Conservation (phyloP, 2,329 filamentous ascomycete genomes). For the Stagonosporopsis rhizophila region DNA sequence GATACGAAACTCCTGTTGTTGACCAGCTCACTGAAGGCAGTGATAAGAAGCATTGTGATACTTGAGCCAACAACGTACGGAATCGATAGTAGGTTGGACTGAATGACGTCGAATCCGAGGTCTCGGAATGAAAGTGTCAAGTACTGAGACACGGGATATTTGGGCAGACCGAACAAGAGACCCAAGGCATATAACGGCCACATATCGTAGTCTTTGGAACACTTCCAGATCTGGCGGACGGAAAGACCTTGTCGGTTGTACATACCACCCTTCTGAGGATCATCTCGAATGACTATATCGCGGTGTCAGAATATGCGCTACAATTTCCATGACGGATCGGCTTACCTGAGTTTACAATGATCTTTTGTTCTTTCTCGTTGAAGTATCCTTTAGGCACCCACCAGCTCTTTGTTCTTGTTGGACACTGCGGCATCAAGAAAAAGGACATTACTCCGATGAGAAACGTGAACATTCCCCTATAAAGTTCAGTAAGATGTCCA, state of each 20-base stretch:
- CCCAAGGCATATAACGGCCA: slow-evolving; percentile 34
- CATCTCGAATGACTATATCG: slow-evolving; percentile 58
- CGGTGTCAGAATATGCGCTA: background rate
- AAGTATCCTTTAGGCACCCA: slow-evolving; percentile 61
- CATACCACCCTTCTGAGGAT: slow-evolving; percentile 63
- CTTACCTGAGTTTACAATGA: slow-evolving; percentile 62
- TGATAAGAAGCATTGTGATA: slow-evolving; percentile 23
- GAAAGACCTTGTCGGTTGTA: slow-evolving; percentile 62
- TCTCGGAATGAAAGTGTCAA: slow-evolving; percentile 57
- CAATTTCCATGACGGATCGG: background rate
- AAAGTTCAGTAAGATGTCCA: background rate
- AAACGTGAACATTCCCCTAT: slow-evolving; percentile 19
- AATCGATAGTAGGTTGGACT: slow-evolving; percentile 68
- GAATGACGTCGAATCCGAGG: slow-evolving; percentile 67
- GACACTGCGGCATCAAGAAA: slow-evolving; percentile 52
- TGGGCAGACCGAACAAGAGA: slow-evolving; percentile 22
- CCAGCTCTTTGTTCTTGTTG: slow-evolving; percentile 62
- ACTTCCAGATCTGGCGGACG: slow-evolving; percentile 23
- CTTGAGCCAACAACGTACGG: slow-evolving; percentile 33
- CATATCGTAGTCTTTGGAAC: slow-evolving; percentile 31
- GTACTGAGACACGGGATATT: slow-evolving; percentile 15
- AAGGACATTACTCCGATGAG: slow-evolving; percentile 27
- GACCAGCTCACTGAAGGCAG: slow-evolving; percentile 18
- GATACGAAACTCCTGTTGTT: slow-evolving; percentile 22
- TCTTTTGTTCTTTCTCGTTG: slow-evolving; percentile 68